A percentile compares a stretch with the other conserved stretches of the same genome.
phyloP scores from a whole-genome alignment of 257 asterid species.

The Primulina huaijiensis region DNA sequence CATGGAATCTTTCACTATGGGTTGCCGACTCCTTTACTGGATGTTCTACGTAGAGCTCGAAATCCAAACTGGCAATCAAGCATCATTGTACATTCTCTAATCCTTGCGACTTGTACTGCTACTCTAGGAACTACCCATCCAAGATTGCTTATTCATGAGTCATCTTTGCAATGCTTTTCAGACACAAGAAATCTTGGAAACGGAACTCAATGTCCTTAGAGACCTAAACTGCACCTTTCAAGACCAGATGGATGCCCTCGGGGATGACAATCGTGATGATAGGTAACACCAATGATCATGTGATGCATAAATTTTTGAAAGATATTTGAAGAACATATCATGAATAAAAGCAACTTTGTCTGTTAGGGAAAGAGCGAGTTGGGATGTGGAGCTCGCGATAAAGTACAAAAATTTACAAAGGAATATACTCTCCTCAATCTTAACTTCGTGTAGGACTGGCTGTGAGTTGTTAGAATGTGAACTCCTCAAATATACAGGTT shows the following conservation, averaged over 20 bases:
- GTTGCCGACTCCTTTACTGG: slow-evolving; percentile 63
- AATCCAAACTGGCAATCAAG: slow-evolving; percentile 32
- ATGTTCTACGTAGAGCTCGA: slow-evolving; percentile 59
- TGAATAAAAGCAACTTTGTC: slow-evolving; percentile 1
- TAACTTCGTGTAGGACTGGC: slow-evolving; percentile 60
- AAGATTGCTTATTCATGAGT: slow-evolving; percentile 17
- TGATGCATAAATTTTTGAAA: slow-evolving; percentile 3
- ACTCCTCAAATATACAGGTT: slow-evolving; percentile 30
- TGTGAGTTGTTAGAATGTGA: slow-evolving; percentile 54
- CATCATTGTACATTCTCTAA: slow-evolving; percentile 37
- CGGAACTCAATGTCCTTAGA: slow-evolving; percentile 55
- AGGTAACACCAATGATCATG: slow-evolving; percentile 34
- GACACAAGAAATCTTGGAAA: slow-evolving; percentile 56
- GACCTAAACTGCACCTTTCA: slow-evolving; percentile 59
- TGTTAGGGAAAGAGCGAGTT: slow-evolving; percentile 43
- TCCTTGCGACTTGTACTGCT: slow-evolving; percentile 12
- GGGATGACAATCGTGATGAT: slow-evolving; percentile 47
- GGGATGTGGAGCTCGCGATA: slow-evolving; percentile 81
- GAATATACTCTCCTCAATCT: slow-evolving; percentile 64
- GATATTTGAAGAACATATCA: background rate
- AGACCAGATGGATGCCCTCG: slow-evolving; percentile 56
- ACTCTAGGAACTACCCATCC: background rate
- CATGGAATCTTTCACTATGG: slow-evolving; percentile 65
- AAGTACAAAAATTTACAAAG: slow-evolving; percentile 59
- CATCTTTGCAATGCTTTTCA: slow-evolving; percentile 25